Evolutionary conservation across 202 grass and related monocot genomes (phyloP), one percentile per base, ranked within the genome.

Genomic region (Zoysia matrella): DNA sequence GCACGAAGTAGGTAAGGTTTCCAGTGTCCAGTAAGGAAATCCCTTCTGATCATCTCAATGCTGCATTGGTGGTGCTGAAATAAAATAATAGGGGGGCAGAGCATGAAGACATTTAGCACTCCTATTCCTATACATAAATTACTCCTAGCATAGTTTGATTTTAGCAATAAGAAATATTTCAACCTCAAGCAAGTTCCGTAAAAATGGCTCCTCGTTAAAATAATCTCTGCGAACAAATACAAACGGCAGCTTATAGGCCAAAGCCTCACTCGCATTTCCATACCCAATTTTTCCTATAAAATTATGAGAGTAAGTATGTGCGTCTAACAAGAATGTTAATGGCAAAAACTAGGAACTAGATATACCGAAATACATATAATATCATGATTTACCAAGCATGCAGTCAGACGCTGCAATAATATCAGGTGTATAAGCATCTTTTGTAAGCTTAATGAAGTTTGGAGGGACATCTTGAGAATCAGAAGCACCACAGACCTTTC

Each of bases 141-240:
- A 81, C 8, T 67, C 41, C 18, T 49, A 70, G 36, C 11, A 74
- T 71, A 74, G 12, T 62, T 63, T 61, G 43, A 11, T 51, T 67
- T 61, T 64, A 78, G 80, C 9, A 83, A 47, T 58, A 76, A 55
- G 64, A 77, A 52, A 81, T 65, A 83, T 84, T 69, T 81, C 44
- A 92, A 99, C 96, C 96, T 99, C 92, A 78, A 98, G 96, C 96
- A 98, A 93, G 83, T 98, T 98, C 46, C 92, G 72, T 79, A 98
- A 87, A 88, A 98, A 98, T 61, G 96, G 92, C 54, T 98, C 96
- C 81, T 98, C 96, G 70, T 98, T 98, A 73, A 98, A 98, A 85
- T 98, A 95, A 85, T 98, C 92, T 86, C 96, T 93, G 53, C 96
- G 90, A 43, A 93, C 92, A 85, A 98, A 98, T 41, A 98, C 89